These are phyloP conservation scores for Pisolithus orientalis DNA, from an alignment of 768 basidiomycete species.

Conservation along the genomic window DNA sequence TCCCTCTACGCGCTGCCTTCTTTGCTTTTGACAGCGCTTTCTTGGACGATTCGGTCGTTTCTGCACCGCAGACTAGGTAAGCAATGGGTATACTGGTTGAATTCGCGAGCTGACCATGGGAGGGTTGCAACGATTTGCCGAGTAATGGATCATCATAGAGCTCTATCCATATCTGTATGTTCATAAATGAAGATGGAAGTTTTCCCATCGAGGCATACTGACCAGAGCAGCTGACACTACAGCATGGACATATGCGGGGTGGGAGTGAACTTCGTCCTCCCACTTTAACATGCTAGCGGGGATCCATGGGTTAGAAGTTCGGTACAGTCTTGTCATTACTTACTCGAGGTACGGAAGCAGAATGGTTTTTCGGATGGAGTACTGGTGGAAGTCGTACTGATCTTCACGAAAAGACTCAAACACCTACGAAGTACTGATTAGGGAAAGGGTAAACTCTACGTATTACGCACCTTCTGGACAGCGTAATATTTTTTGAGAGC, in stretches of 20 bases:
- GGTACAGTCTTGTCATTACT: slow-evolving; percentile 22
- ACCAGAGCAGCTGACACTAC: slow-evolving; percentile 70
- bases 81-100: slow-evolving; percentile 30
- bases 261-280: slow-evolving; percentile 74
- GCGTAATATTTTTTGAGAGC: slow-evolving; percentile 84
- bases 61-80: slow-evolving; percentile 6
- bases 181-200: slow-evolving; percentile 7
- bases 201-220: slow-evolving; percentile 10
- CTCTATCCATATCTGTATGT: slow-evolving; percentile 60
- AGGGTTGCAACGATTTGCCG: slow-evolving; percentile 32
- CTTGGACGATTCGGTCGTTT: slow-evolving; percentile 41
- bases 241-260: slow-evolving; percentile 69
- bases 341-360: slow-evolving; percentile 83
- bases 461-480: slow-evolving; percentile 55
- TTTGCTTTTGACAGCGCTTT: slow-evolving; percentile 86
- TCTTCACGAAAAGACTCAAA: slow-evolving; percentile 91
- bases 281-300: slow-evolving; percentile 62
- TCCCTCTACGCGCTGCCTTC: slow-evolving; percentile 60
- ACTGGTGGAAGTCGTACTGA: slow-evolving; percentile 97
- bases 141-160: slow-evolving; percentile 69
- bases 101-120: slow-evolving; percentile 24
- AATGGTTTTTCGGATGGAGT: slow-evolving; percentile 85
- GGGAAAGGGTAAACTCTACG: slow-evolving; percentile 1
- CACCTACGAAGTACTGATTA: slow-evolving; percentile 35
- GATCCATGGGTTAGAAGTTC: slow-evolving; percentile 2